Base-by-base conservation (phyloP, 2,329 filamentous ascomycete genomes). In the Thielaviopsis musarum region DNA sequence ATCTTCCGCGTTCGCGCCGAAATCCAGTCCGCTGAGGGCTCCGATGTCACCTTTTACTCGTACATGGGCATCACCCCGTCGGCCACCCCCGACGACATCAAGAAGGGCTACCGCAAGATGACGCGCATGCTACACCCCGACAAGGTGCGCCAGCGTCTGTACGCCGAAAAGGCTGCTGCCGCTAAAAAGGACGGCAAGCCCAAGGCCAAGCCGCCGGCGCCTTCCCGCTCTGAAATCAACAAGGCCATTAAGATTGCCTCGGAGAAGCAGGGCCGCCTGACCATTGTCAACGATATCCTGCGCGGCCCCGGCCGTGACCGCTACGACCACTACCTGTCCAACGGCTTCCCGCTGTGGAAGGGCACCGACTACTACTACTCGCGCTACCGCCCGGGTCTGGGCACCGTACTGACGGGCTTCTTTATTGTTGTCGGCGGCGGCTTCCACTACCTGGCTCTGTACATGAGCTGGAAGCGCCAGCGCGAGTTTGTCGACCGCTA, bases 351-450 rank as follows among this genome's bases (percentile, higher is more conserved):
- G 34, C 82, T 82, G 59, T 98, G 93, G 93, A 91, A 91, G 75
- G 93, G 93, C 61, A 96, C 91, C 52, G 91, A 93, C 63, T 98
- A 98, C 79, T 98, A 97, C 79, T 98, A 98, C 76, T 84, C 83
- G 67, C 84, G 93, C 61, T 96, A 91, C 78, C 82, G 93, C 21
- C 93, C 93, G 1, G 93, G 93, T 9, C 76, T 97, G 52, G 89
- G 88, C 61, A 87, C 87, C 15, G 93, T 95, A 53, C 72, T 97
- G 57, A 62, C 85, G 26, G 91, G 91, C 54, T 74, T 95, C 49
- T 89, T 97, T 71, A 70, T 95, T 63, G 81, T 88, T 57, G 81
- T 87, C 57, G 91, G 91, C 60, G 93, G 93, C 63, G 87, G 77
- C 30, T 84, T 87, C 45, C 93, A 98, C 74, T 98, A 96, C 73